phyloP scores from a whole-genome alignment of 805 yeast species.

The Saturnispora saitoi region DNA sequence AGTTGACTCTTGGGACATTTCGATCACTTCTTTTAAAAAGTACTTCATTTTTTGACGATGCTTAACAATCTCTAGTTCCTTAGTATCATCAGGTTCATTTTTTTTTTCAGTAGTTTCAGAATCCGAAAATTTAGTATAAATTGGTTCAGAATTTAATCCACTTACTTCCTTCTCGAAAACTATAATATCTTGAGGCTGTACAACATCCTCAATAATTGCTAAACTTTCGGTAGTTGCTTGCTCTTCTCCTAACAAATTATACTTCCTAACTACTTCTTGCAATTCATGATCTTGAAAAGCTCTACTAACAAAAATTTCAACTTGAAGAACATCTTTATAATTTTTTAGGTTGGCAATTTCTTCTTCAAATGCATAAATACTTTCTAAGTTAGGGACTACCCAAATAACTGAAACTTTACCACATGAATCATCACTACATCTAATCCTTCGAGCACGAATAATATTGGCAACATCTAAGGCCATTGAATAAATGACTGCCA shows the following conservation, averaged over 20 bases:
- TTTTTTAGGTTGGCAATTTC: slow-evolving; percentile 22
- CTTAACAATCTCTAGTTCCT: not conserved
- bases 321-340: slow-evolving; percentile 20
- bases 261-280: slow-evolving; percentile 4
- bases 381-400: slow-evolving; percentile 27
- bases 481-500: slow-evolving; percentile 47
- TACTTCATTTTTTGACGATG: not conserved
- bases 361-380: slow-evolving; percentile 22
- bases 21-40: slow-evolving; percentile 2
- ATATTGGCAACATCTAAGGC: slow-evolving; percentile 33
- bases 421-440: slow-evolving; percentile 14
- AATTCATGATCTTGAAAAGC: slow-evolving; percentile 17
- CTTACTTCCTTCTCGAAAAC: too few species aligned
- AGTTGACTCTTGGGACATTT: slow-evolving; percentile 12
- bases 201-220: too few species aligned
- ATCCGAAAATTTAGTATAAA: too few species aligned
- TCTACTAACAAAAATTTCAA: slow-evolving; percentile 26
- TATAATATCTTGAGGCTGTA: too few species aligned
- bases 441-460: slow-evolving; percentile 22
- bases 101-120: too few species aligned
- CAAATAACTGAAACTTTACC: slow-evolving; percentile 23
- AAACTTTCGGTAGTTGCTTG: not conserved
- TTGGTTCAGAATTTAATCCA: too few species aligned
- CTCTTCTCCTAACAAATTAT: not conserved
- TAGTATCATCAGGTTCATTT: too few species aligned